Evolutionary conservation across 31 red algal genomes (phyloP).

Genomic region (Odonthalia washingtoniensis): DNA sequence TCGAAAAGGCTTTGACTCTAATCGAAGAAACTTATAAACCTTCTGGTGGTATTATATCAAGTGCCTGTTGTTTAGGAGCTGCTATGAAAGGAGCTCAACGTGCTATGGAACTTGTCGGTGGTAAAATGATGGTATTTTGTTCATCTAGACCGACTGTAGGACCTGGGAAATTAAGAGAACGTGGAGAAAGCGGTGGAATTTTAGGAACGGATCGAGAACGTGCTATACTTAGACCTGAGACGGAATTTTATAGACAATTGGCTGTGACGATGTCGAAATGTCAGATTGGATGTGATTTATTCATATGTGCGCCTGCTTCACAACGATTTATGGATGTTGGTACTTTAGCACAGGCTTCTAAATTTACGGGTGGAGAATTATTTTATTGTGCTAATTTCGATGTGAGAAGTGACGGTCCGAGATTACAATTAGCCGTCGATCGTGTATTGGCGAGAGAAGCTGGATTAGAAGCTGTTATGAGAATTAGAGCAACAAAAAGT

Average conservation of each 20-base stretch:
- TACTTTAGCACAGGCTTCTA: slow-evolving; percentile 77
- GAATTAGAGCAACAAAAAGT: slow-evolving; percentile 90
- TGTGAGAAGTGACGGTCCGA: slow-evolving; percentile 71
- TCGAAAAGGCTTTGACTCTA: slow-evolving; percentile 80
- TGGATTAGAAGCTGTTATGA: slow-evolving; percentile 96
- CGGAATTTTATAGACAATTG: slow-evolving; percentile 77
- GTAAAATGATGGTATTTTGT: slow-evolving; percentile 85
- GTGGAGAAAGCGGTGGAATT: slow-evolving; percentile 58
- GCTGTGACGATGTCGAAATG: slow-evolving; percentile 79
- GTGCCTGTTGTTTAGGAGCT: slow-evolving; percentile 78
- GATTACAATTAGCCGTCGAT: slow-evolving; percentile 71
- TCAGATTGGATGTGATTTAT: slow-evolving; percentile 92
- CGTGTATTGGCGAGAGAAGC: slow-evolving; percentile 83
- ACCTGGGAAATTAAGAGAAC: slow-evolving; percentile 76
- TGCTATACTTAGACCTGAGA: slow-evolving; percentile 72
- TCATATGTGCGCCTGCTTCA: slow-evolving; percentile 80
- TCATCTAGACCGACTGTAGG: slow-evolving; percentile 88
- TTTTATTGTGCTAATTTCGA: slow-evolving; percentile 79
- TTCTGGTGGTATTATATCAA: slow-evolving; percentile 38
- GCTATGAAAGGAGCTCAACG: slow-evolving; percentile 80
- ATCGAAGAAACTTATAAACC: slow-evolving; percentile 44
- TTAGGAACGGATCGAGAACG: slow-evolving; percentile 91
- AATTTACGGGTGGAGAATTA: slow-evolving; percentile 94
- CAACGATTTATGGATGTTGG: slow-evolving; percentile 88
- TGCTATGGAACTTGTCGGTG: slow-evolving; percentile 87